Conservation (phyloP, 768 basidiomycete species). For the Leucosporidium creatinivorum region DNA sequence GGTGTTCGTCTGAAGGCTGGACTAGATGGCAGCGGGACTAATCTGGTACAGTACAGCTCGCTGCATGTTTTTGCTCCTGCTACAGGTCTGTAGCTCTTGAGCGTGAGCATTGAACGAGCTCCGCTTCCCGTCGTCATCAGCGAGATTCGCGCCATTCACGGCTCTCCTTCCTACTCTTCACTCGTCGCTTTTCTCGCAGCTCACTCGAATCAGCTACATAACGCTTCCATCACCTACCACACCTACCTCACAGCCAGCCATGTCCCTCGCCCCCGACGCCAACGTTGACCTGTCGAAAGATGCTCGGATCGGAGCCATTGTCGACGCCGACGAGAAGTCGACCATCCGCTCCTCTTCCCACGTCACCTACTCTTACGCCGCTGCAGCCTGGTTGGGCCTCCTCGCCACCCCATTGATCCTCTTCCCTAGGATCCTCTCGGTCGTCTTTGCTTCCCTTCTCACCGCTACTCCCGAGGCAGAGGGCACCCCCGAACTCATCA, state of each 20-base stretch:
- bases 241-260: background rate
- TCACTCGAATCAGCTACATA: too few species aligned
- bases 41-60: too few species aligned
- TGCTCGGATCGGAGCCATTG: background rate
- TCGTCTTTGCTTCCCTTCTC: conserved; percentile 23
- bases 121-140: too few species aligned
- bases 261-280: conserved; percentile 14
- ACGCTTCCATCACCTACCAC: background rate
- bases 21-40: too few species aligned
- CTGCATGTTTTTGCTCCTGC: too few species aligned
- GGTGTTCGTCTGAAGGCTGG: too few species aligned
- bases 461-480: conserved; percentile 9
- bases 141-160: too few species aligned
- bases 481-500: conserved; percentile 8
- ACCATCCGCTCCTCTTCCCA: background rate
- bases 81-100: too few species aligned
- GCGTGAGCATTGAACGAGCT: too few species aligned
- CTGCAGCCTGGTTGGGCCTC: conserved; percentile 10
- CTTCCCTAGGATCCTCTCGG: conserved; percentile 25
- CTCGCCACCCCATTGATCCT: conserved; percentile 15
- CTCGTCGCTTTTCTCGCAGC: too few species aligned
- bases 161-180: too few species aligned
- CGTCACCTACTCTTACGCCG: conserved; percentile 4
- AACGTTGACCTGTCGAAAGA: background rate
- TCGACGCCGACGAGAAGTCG: conserved; percentile 1